These are phyloP conservation scores for Sesbania bispinosa DNA, from an alignment of 306 rosid genomes.

Conservation along the genomic window DNA sequence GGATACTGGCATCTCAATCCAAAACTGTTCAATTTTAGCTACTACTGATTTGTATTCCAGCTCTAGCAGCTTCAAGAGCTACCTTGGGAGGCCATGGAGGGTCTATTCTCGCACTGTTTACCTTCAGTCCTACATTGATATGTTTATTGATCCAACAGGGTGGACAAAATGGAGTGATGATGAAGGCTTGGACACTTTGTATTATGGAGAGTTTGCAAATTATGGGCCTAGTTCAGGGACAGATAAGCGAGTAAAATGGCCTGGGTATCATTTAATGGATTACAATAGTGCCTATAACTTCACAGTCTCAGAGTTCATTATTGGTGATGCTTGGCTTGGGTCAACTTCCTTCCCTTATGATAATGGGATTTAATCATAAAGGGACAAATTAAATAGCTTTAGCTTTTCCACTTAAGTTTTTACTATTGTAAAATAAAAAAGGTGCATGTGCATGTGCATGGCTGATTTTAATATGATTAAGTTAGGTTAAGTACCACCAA, in stretches of 20 bases:
- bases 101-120: constrained; percentile 50
- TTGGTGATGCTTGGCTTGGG: constrained; percentile 64
- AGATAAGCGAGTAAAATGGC: constrained; percentile 50
- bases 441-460: too few relatives aligned
- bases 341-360: constrained; percentile 80
- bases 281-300: constrained; percentile 56
- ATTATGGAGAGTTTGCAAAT: constrained; percentile 69
- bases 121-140: constrained; percentile 58
- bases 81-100: constrained; percentile 80
- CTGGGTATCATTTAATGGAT: constrained; percentile 57
- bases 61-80: constrained; percentile 45
- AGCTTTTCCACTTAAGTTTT: neutral
- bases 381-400: neutral
- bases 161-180: constrained; percentile 58
- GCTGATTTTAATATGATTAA: neutral
- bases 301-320: constrained; percentile 54
- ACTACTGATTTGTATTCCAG: constrained; percentile 39
- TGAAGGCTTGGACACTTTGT: constrained; percentile 47
- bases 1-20: constrained; percentile 74
- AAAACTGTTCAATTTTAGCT: constrained; percentile 63
- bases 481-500: neutral
- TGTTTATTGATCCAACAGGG: constrained; percentile 54
- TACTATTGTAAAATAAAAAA: neutral
- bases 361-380: constrained; percentile 41
- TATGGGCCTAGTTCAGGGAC: constrained; percentile 70